phyloP scores from a whole-genome alignment of 2,329 filamentous ascomycete genomes.

The Penicillium occitanis region DNA sequence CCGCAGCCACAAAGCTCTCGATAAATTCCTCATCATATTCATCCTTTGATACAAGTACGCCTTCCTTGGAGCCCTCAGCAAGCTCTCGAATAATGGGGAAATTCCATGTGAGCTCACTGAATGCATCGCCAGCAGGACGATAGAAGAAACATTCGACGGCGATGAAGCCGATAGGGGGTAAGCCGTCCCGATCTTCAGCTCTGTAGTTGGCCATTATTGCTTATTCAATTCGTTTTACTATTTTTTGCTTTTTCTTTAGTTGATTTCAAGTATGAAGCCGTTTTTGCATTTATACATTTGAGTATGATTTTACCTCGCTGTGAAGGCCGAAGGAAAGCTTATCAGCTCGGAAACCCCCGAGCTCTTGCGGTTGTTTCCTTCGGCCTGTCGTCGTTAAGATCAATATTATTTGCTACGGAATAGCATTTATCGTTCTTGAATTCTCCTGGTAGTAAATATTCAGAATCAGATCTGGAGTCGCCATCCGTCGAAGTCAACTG shows the following conservation, averaged over 20 bases:
- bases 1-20: slow-evolving; percentile 37
- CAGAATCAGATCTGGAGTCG: no score
- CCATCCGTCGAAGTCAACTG: no score
- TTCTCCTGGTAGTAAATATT: no score
- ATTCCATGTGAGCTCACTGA: slow-evolving; percentile 38
- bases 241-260: no score
- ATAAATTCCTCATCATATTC: slow-evolving; percentile 37
- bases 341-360: slow-evolving; percentile 6
- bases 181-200: slow-evolving; percentile 4
- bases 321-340: background rate
- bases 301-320: background rate
- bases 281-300: background rate
- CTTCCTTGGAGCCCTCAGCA: slow-evolving; percentile 32
- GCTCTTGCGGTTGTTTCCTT: background rate
- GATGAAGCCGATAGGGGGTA: slow-evolving; percentile 31
- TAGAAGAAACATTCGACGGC: slow-evolving; percentile 37
- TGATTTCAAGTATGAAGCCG: background rate
- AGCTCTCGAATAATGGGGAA: slow-evolving; percentile 41
- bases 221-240: background rate
- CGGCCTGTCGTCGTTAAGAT: background rate
- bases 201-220: slow-evolving; percentile 14
- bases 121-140: slow-evolving; percentile 40
- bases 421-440: no score
- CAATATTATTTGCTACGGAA: no score
- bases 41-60: slow-evolving; percentile 32